phyloP scores from a whole-genome alignment of 257 asterid species.

The Schizonepeta tenuifolia region DNA sequence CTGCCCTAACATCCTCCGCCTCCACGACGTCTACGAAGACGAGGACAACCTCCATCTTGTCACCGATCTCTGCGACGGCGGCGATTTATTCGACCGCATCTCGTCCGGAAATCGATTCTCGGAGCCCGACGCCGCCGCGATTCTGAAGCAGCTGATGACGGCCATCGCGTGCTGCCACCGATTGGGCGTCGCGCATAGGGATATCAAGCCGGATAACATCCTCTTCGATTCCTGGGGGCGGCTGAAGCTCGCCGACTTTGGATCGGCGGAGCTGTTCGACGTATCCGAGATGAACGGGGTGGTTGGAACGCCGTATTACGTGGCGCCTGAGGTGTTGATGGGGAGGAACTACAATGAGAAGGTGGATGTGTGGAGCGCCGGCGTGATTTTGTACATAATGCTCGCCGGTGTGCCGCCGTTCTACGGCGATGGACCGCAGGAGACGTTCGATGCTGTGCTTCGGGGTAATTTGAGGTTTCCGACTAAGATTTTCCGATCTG shows the following conservation, averaged over 20 bases:
- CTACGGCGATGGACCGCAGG: constrained; percentile 69
- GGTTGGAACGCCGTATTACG: constrained; percentile 93
- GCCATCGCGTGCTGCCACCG: constrained; percentile 73
- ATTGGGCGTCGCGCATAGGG: constrained; percentile 74
- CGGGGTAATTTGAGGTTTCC: constrained; percentile 83
- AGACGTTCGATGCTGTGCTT: constrained; percentile 80
- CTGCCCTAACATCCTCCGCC: constrained; percentile 58
- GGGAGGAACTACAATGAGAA: constrained; percentile 79
- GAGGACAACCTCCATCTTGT: constrained; percentile 70
- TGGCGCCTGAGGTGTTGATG: constrained; percentile 88
- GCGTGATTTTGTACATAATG: constrained; percentile 82
- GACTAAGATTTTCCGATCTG: constrained; percentile 58
- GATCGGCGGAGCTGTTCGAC: constrained; percentile 82
- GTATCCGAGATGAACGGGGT: constrained; percentile 66
- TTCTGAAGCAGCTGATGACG: constrained; percentile 51
- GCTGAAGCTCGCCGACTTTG: constrained; percentile 86
- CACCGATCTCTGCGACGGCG: constrained; percentile 77
- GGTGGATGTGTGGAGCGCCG: constrained; percentile 94
- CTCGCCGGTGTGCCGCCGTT: constrained; percentile 87
- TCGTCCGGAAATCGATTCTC: constrained; percentile 46
- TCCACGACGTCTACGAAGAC: constrained; percentile 75
- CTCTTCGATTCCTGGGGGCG: constrained; percentile 65
- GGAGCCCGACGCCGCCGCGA: constrained; percentile 61
- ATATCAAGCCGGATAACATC: constrained; percentile 85
- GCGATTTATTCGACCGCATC: constrained; percentile 63